These are phyloP conservation scores for Leptographium wingfieldii DNA, from an alignment of 2,329 filamentous ascomycete species.

Conservation along the genomic window DNA sequence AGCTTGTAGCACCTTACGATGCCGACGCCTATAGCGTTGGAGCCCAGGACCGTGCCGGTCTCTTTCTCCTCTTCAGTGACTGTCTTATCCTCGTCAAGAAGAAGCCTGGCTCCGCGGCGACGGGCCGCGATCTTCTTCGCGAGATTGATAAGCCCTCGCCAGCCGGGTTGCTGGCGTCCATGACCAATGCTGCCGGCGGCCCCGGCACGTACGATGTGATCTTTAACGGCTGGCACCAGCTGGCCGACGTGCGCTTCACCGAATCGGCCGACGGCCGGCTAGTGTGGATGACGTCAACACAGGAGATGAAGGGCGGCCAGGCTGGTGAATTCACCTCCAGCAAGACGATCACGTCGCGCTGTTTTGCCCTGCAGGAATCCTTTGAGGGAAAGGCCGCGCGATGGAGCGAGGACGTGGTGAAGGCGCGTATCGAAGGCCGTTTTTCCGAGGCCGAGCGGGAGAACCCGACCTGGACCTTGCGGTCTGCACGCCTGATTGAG, in stretches of 20 bases:
- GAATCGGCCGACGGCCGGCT: slow-evolving; percentile 53
- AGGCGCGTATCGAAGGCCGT: slow-evolving; percentile 73
- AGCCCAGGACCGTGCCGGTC: slow-evolving; percentile 43
- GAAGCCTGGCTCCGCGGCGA: slow-evolving; percentile 45
- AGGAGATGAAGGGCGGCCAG: slow-evolving; percentile 45
- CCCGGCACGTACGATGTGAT: slow-evolving; percentile 55
- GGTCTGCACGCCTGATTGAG: slow-evolving; percentile 53
- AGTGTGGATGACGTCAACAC: slow-evolving; percentile 55
- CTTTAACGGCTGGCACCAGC: slow-evolving; percentile 59
- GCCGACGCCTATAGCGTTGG: slow-evolving; percentile 28
- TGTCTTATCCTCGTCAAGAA: slow-evolving; percentile 68
- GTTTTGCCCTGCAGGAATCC: slow-evolving; percentile 58
- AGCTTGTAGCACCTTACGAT: slow-evolving; percentile 59
- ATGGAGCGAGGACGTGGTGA: slow-evolving; percentile 73
- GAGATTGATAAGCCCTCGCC: slow-evolving; percentile 74
- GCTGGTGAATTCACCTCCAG: slow-evolving; percentile 33
- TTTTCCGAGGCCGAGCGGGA: slow-evolving; percentile 79
- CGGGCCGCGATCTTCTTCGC: slow-evolving; percentile 65
- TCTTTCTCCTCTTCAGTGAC: slow-evolving; percentile 78
- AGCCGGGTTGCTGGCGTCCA: slow-evolving; percentile 47
- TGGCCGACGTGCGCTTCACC: slow-evolving; percentile 60
- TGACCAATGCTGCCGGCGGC: slow-evolving; percentile 50
- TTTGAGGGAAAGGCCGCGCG: slow-evolving; percentile 69
- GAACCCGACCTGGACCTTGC: slow-evolving; percentile 65
- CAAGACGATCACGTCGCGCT: slow-evolving; percentile 46